Evolutionary conservation across 768 basidiomycete genomes (phyloP).

Genomic region (Rhizopogon sp.): DNA sequence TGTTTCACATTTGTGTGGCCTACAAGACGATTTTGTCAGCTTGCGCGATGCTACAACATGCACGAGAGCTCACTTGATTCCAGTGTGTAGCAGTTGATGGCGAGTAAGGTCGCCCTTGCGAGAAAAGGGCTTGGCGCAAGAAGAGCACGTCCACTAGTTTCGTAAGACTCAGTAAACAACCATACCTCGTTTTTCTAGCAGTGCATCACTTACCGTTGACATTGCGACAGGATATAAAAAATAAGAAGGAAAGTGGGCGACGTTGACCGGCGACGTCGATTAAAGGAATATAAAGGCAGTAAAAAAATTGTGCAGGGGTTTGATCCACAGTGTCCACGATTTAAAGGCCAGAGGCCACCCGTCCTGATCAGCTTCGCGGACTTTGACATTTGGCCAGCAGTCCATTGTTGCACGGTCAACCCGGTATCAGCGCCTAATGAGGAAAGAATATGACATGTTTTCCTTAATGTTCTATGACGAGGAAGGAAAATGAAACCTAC

Average conservation of each 20-base stretch:
- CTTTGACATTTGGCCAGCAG: slow-evolving; percentile 4
- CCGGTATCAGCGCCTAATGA: neutral
- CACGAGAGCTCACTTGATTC: slow-evolving; percentile 36
- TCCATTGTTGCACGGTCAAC: slow-evolving; percentile 18
- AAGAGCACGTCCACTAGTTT: slow-evolving; percentile 33
- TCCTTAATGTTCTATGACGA: neutral
- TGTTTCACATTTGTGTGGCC: slow-evolving; percentile 44
- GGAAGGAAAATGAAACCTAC: neutral
- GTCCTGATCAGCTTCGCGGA: slow-evolving; percentile 9
- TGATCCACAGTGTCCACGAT: neutral
- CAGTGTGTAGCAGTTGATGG: slow-evolving; percentile 47
- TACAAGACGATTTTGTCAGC: slow-evolving; percentile 17
- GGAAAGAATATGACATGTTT: slow-evolving; percentile 1
- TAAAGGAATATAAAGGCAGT: slow-evolving; percentile 11
- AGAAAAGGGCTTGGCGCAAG: slow-evolving; percentile 46
- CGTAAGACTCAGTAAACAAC: neutral
- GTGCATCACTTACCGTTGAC: neutral
- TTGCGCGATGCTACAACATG: neutral
- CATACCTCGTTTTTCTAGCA: no score
- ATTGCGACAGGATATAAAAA: neutral
- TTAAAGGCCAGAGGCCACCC: slow-evolving; percentile 17
- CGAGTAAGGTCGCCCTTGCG: slow-evolving; percentile 59
- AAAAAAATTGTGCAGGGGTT: slow-evolving; percentile 7
- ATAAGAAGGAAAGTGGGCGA: slow-evolving; percentile 23
- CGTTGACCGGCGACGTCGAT: slow-evolving; percentile 44